Conservation (phyloP, 2,329 filamentous ascomycete species). For the Pseudovirgaria hyperparasitica region DNA sequence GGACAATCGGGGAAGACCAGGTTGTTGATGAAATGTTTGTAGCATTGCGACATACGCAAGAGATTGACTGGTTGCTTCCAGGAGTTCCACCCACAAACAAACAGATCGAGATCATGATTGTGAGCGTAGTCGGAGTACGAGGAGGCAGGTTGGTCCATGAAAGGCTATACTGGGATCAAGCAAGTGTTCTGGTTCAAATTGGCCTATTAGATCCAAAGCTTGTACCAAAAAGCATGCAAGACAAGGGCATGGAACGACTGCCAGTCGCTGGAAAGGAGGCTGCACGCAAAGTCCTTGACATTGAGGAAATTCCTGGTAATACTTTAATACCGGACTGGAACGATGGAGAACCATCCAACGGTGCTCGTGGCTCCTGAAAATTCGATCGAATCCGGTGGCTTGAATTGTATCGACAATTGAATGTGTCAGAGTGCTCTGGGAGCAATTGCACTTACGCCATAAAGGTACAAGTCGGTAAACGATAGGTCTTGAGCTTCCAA, state of each 20-base stretch:
- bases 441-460: conserved; percentile 41
- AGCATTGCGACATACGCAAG: conserved; percentile 42
- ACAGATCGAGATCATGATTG: conserved; percentile 41
- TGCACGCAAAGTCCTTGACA: conserved; percentile 29
- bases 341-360: conserved; percentile 7
- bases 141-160: conserved; percentile 42
- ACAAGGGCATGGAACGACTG: conserved; percentile 25
- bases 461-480: conserved; percentile 61
- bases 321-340: conserved; percentile 17
- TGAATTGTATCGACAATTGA: too few species aligned
- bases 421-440: conserved; percentile 5
- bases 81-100: conserved; percentile 43
- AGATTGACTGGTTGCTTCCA: conserved; percentile 46
- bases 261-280: conserved; percentile 28
- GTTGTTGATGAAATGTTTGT: conserved; percentile 48
- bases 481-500: conserved; percentile 74
- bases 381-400: not conserved
- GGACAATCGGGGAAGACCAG: conserved; percentile 43
- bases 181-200: conserved; percentile 42
- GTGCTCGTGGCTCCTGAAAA: conserved; percentile 7
- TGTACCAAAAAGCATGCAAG: conserved; percentile 30
- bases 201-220: conserved; percentile 42
- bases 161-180: conserved; percentile 49
- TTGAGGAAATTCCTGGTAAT: conserved; percentile 18
- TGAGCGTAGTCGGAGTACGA: conserved; percentile 41